These are phyloP conservation scores for Mycena kentingensis DNA, from an alignment of 768 basidiomycete genomes.

Conservation along the genomic window DNA sequence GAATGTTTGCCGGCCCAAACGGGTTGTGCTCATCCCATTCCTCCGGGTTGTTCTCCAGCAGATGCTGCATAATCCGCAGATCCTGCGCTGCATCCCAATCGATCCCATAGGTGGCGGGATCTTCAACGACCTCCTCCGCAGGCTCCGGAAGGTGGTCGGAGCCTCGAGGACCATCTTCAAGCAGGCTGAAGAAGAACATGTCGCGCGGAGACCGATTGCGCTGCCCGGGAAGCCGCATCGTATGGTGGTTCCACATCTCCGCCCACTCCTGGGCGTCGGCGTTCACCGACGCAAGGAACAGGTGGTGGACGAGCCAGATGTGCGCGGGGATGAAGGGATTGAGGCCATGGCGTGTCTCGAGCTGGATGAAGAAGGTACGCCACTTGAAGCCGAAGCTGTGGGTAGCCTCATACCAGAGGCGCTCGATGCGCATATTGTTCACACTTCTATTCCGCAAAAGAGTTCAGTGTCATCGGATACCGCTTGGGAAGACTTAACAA, in stretches of 20 bases:
- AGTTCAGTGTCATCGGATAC: slow-evolving; percentile 8
- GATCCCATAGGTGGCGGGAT: neutral
- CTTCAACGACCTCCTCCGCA: neutral
- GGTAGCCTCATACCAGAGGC: slow-evolving; percentile 41
- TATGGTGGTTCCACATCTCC: slow-evolving; percentile 38
- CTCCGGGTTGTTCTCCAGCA: neutral
- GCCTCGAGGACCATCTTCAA: slow-evolving; percentile 30
- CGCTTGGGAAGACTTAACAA: slow-evolving; percentile 7
- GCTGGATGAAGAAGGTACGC: slow-evolving; percentile 37
- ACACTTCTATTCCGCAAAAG: slow-evolving; percentile 34
- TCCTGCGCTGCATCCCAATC: neutral
- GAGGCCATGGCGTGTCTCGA: slow-evolving; percentile 34
- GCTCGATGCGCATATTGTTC: slow-evolving; percentile 41
- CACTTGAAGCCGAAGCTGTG: slow-evolving; percentile 36
- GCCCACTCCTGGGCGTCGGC: slow-evolving; percentile 33
- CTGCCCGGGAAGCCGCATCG: slow-evolving; percentile 21
- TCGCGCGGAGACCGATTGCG: slow-evolving; percentile 25
- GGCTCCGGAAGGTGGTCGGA: neutral
- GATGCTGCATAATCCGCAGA: neutral
- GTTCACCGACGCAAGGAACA: slow-evolving; percentile 38
- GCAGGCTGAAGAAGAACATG: slow-evolving; percentile 34
- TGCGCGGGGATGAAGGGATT: slow-evolving; percentile 29
- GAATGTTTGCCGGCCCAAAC: neutral
- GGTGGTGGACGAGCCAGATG: slow-evolving; percentile 42
- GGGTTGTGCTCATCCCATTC: neutral